A percentile compares a stretch with the other conserved stretches of the same genome.
These are phyloP conservation scores for Cryptosporidium canis DNA, from an alignment of 169 alveolate genomes.

Conservation along the genomic window DNA sequence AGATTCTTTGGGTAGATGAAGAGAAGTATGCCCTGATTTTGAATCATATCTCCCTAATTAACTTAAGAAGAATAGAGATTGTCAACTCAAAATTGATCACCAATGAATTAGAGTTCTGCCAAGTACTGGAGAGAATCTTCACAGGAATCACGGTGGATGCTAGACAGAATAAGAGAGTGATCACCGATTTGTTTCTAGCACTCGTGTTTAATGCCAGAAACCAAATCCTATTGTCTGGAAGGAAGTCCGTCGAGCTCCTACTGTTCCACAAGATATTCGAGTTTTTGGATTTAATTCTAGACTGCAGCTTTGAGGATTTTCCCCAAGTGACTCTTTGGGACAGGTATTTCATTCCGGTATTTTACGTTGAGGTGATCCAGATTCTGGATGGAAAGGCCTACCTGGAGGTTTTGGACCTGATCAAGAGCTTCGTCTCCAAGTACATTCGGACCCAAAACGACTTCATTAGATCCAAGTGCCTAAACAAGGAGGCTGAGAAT, in stretches of 20 bases:
- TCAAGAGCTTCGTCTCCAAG: neutral
- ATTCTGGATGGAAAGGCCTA: neutral
- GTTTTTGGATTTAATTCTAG: slow-evolving; percentile 6
- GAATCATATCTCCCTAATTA: slow-evolving; percentile 22
- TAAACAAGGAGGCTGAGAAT: neutral
- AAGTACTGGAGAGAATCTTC: slow-evolving; percentile 9
- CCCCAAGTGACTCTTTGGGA: slow-evolving; percentile 39
- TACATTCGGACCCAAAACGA: neutral
- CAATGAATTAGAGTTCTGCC: neutral
- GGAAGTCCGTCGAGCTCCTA: slow-evolving; percentile 1
- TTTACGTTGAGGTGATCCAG: neutral
- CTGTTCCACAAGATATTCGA: slow-evolving; percentile 18
- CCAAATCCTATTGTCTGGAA: slow-evolving; percentile 20
- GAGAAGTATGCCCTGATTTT: neutral
- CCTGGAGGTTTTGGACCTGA: neutral
- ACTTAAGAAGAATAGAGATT: slow-evolving; percentile 26
- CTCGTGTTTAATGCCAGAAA: slow-evolving; percentile 9
- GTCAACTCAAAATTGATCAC: slow-evolving; percentile 21
- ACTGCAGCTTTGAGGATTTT: neutral
- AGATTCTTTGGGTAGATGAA: slow-evolving; percentile 16
- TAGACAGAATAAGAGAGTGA: neutral
- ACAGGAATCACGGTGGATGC: neutral
- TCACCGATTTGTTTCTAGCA: slow-evolving; percentile 21
- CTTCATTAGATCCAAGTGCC: neutral
- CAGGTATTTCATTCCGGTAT: slow-evolving; percentile 12